Base-by-base conservation (phyloP, 805 yeast genomes). In the Saccharomycodes ludwigii region DNA sequence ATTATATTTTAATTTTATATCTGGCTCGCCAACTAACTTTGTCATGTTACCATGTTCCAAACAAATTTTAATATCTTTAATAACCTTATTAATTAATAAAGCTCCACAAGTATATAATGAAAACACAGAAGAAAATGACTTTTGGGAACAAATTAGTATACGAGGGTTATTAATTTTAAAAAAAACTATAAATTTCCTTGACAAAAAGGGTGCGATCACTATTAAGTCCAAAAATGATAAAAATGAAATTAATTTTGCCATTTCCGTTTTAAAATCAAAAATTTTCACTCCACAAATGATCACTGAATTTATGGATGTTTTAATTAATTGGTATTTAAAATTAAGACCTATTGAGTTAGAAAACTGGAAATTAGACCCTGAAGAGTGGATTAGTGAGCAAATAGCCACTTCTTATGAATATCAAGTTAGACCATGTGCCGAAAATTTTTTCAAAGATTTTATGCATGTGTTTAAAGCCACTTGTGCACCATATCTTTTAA, bases 341-440 rank as follows among this genome's bases (percentile, higher is more conserved):
- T 54, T 86, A 29, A 71, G 75, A 36, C 84, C 88, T 1, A 53
- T 67, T 2, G 96, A 86, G 48, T 52, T 88, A 29, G 93, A 81
- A 43, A 60, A 71, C 23, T 91, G 97, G 97, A 50, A 63, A 9
- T 52, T 68, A 12, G 94, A 85, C 37, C 95, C 97, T 0, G 97
- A 85, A 50, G 95, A 84, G 51, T 91, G 94, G 83, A 74, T 81
- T 14, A 74, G 76, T 40, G 94, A 84, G 46, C 94, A 85, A 42
- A 58, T 76, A 35, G 67, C 74, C 31, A 61, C 73, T 4, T 76
- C 78, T 47, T 84, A 82, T 75, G 96, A 86, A 48, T 83, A 62
- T 50, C 86, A 81, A 48, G 66, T 85, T 9, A 63, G 93, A 35
- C 84, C 88, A 3, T 83, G 95, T 55, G 84, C 94, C 0, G 94